phyloP scores from a whole-genome alignment of 345 rosid species.

The Eucalyptus virginea region DNA sequence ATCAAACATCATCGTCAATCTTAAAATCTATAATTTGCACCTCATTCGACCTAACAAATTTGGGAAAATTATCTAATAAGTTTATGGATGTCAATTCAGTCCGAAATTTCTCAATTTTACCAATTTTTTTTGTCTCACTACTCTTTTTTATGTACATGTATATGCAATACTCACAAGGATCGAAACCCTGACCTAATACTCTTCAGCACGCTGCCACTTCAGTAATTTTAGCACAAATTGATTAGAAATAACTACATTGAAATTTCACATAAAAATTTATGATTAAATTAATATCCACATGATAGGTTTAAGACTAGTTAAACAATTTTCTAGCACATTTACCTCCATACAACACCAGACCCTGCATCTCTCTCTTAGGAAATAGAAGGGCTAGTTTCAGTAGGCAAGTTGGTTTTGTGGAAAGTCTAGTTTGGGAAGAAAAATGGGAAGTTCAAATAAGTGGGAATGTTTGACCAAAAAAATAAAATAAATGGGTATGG shows the following conservation, averaged over 20 bases:
- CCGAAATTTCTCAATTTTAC: not conserved
- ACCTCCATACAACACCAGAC: not conserved
- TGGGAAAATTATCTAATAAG: not conserved
- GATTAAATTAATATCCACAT: not conserved
- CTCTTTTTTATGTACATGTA: not conserved
- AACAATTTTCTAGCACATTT: not conserved
- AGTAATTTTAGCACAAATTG: not conserved
- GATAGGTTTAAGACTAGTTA: not conserved
- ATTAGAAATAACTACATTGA: not conserved
- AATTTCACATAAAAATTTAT: not conserved
- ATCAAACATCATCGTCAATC: not conserved
- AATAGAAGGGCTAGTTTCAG: not conserved
- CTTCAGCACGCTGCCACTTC: fast-evolving
- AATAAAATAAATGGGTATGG: not conserved
- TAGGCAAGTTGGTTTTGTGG: not conserved
- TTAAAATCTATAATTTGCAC: not conserved
- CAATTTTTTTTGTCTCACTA: not conserved
- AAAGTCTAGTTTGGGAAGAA: not conserved
- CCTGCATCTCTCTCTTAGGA: not conserved
- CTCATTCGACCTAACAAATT: not conserved
- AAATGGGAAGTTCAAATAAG: not conserved
- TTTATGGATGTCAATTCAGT: fast-evolving
- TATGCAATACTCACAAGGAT: fast-evolving
- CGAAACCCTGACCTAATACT: not conserved
- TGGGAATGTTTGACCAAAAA: not conserved